Evolutionary conservation across 2,329 filamentous ascomycete genomes (phyloP).

Genomic region (Aureobasidium uvarum): DNA sequence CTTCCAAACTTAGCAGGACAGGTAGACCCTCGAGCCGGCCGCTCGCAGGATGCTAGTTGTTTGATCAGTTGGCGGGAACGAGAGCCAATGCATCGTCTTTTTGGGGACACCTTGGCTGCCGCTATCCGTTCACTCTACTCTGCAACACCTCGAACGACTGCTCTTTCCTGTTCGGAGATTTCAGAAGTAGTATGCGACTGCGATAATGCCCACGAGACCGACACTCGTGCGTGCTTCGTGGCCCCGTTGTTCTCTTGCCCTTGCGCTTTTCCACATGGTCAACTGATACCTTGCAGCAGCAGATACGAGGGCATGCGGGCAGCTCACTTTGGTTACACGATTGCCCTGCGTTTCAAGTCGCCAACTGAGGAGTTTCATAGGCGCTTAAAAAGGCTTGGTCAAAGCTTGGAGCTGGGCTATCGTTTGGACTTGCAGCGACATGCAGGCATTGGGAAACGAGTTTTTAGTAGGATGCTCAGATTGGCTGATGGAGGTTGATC

Average conservation of each 20-base stretch:
- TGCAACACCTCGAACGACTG: neutral
- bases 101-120: conserved; percentile 1
- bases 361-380: conserved; percentile 11
- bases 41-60: conserved; percentile 8
- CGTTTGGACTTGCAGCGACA: conserved; percentile 9
- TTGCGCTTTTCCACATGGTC: conserved; percentile 2
- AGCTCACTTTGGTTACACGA: conserved; percentile 10
- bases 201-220: conserved; percentile 2
- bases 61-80: neutral
- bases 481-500: neutral
- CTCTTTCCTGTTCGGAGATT: neutral
- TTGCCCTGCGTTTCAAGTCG: conserved; percentile 5
- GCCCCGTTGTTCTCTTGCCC: neutral
- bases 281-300: conserved; percentile 20
- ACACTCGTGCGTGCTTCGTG: neutral
- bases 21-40: conserved; percentile 8
- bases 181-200: neutral
- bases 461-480: neutral
- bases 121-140: neutral
- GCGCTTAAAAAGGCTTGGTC: conserved; percentile 22
- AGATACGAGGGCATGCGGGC: neutral
- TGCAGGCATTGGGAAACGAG: neutral
- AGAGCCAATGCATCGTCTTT: neutral
- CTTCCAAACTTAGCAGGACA: conserved; percentile 6
- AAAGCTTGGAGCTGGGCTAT: conserved; percentile 11